phyloP scores from a whole-genome alignment of 1,284 basidiomycete species.

The Marasmius oreades region DNA sequence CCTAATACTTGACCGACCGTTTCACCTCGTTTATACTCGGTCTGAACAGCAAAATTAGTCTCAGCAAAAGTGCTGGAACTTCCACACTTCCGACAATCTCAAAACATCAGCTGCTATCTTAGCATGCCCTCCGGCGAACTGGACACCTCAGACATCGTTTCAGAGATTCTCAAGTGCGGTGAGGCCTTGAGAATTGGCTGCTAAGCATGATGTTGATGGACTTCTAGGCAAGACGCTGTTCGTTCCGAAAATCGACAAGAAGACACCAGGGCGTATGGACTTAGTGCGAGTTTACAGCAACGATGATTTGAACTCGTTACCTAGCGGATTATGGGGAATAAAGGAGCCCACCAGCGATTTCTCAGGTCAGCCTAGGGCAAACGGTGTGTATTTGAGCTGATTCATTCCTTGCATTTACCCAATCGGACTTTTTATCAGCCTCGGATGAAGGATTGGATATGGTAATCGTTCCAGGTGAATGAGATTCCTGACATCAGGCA shows the following conservation, averaged over 20 bases:
- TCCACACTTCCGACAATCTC: conserved; percentile 46
- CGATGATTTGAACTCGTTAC: conserved; percentile 55
- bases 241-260: conserved; percentile 59
- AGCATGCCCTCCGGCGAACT: conserved; percentile 74
- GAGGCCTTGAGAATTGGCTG: conserved; percentile 13
- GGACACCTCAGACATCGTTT: conserved; percentile 50
- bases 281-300: conserved; percentile 57
- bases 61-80: conserved; percentile 43
- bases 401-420: background rate
- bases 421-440: conserved; percentile 30
- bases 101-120: conserved; percentile 66
- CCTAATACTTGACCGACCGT: conserved; percentile 7
- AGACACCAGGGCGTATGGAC: conserved; percentile 54
- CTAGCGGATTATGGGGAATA: conserved; percentile 68
- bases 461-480: conserved; percentile 65
- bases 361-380: conserved; percentile 40
- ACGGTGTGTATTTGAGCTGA: conserved; percentile 39
- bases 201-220: conserved; percentile 1
- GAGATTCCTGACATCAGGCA: background rate
- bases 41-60: conserved; percentile 49
- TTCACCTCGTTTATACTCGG: conserved; percentile 11
- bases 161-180: conserved; percentile 48
- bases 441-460: conserved; percentile 53
- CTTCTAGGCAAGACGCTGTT: conserved; percentile 61
- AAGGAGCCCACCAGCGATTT: conserved; percentile 56